phyloP scores from a whole-genome alignment of 768 basidiomycete genomes.

The Mycena leptocephala region DNA sequence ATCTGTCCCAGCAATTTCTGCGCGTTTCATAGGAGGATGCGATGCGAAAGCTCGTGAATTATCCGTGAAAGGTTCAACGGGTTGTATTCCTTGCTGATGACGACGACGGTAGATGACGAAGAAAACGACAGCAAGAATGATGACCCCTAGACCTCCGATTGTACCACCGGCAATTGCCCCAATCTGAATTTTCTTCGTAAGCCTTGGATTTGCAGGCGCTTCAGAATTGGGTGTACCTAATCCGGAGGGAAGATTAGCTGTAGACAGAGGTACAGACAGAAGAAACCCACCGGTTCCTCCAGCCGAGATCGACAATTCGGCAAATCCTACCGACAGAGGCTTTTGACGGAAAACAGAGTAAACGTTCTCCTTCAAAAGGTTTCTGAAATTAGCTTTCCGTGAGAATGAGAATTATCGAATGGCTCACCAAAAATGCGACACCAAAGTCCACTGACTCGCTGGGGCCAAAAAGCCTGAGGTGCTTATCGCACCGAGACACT shows the following conservation, averaged over 20 bases:
- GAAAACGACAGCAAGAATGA: background rate
- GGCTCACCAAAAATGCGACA: background rate
- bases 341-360: background rate
- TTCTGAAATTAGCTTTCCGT: background rate
- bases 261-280: background rate
- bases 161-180: background rate
- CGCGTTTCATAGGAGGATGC: background rate
- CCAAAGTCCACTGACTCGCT: background rate
- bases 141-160: background rate
- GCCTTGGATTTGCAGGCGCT: background rate
- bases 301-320: background rate
- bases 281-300: background rate
- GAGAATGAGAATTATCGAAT: background rate
- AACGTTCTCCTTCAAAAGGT: background rate
- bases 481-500: background rate
- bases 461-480: background rate
- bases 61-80: background rate
- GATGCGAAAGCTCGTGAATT: background rate
- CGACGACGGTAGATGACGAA: background rate
- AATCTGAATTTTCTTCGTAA: background rate
- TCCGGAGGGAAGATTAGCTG: background rate
- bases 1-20: background rate
- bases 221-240: background rate
- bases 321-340: background rate
- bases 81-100: background rate